These are phyloP conservation scores for Tulasnella sp. DNA, from an alignment of 768 basidiomycete species.

Conservation along the genomic window DNA sequence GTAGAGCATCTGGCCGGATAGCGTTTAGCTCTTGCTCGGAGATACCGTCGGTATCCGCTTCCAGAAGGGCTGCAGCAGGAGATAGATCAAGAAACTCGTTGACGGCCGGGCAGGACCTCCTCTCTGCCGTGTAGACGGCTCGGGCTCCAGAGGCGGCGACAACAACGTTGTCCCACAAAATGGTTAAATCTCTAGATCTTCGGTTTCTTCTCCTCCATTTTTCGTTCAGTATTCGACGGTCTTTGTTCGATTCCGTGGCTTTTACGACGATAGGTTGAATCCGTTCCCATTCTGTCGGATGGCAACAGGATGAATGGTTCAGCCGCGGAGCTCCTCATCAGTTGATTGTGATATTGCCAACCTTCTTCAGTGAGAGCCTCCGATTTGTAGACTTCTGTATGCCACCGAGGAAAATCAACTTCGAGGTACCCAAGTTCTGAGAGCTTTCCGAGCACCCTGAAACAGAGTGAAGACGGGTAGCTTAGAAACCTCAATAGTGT, in stretches of 20 bases:
- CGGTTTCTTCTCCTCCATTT: neutral
- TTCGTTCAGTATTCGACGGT: neutral
- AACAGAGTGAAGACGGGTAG: no score
- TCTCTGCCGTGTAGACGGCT: neutral
- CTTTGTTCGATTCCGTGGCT: neutral
- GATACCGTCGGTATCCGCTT: neutral
- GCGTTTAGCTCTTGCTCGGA: neutral
- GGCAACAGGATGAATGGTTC: no score
- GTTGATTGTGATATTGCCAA: neutral
- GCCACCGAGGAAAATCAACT: neutral
- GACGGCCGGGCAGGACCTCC: neutral
- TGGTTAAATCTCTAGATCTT: neutral
- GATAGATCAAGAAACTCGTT: neutral
- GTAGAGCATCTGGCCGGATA: neutral
- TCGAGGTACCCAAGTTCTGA: neutral
- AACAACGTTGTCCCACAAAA: neutral
- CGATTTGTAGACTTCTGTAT: neutral
- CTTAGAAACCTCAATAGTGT: no score
- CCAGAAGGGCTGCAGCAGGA: neutral
- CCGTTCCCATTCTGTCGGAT: neutral
- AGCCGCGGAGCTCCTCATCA: no score
- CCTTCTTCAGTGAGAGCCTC: neutral
- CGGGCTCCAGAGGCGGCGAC: neutral
- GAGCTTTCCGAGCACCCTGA: neutral
- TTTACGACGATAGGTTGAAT: neutral